A percentile compares a stretch with the other conserved stretches of the same genome.
Conservation (phyloP, 192 early-diverging fungal genomes). For the Backusella australiensis region DNA sequence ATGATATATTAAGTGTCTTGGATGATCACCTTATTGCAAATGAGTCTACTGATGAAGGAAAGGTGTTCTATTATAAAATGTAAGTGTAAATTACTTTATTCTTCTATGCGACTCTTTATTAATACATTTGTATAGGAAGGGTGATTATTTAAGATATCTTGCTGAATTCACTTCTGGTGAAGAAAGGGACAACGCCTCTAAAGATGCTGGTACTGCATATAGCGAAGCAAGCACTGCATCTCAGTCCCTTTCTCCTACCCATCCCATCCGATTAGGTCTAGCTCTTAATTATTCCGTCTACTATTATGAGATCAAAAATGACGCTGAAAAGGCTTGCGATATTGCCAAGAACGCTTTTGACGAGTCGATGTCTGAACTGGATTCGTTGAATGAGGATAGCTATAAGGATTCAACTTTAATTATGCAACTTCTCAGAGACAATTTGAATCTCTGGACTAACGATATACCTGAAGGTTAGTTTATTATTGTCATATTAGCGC, state of each 20-base stretch:
- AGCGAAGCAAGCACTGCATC: conserved; percentile 88
- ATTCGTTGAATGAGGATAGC: conserved; percentile 88
- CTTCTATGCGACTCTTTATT: neutral
- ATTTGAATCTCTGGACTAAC: conserved; percentile 94
- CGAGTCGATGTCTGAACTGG: conserved; percentile 92
- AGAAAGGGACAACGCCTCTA: conserved; percentile 72
- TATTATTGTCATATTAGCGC: neutral
- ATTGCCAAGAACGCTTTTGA: conserved; percentile 95
- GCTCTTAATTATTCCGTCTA: conserved; percentile 98
- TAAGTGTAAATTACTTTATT: conserved; percentile 15
- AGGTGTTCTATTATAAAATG: conserved; percentile 99
- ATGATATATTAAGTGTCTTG: conserved; percentile 87
- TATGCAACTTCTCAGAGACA: conserved; percentile 97
- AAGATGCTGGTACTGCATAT: conserved; percentile 83
- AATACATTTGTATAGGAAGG: conserved; percentile 64
- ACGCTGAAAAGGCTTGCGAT: conserved; percentile 93
- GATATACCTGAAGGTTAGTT: conserved; percentile 59
- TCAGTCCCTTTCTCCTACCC: conserved; percentile 79
- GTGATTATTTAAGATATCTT: conserved; percentile 96
- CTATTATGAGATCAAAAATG: conserved; percentile 98
- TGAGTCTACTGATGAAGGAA: conserved; percentile 89
- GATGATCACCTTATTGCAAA: conserved; percentile 79
- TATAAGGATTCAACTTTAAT: conserved; percentile 98
- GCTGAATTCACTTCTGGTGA: conserved; percentile 90
- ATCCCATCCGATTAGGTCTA: conserved; percentile 96